Conservation (phyloP, 179 eudicot species). For the Patellifolia procumbens region DNA sequence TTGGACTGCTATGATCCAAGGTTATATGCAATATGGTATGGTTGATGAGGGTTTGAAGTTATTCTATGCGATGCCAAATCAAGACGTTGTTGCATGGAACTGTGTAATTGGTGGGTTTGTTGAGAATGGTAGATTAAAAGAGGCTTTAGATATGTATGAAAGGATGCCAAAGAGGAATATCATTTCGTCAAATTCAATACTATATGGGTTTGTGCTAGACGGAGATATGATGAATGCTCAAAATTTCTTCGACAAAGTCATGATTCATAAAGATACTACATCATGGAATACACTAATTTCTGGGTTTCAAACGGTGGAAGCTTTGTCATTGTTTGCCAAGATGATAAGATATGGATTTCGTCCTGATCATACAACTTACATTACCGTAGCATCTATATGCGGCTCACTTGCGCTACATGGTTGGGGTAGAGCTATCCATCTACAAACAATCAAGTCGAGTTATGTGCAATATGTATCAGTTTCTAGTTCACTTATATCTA, state of each 20-base stretch:
- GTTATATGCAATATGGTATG: constrained; percentile 44
- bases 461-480: constrained; percentile 42
- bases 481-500: constrained; percentile 55
- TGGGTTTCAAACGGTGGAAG: constrained; percentile 52
- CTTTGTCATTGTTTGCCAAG: constrained; percentile 36
- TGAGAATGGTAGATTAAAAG: constrained; percentile 43
- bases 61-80: constrained; percentile 48
- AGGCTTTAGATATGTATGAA: constrained; percentile 49
- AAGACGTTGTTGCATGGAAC: constrained; percentile 64
- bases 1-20: constrained; percentile 55
- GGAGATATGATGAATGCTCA: constrained; percentile 44
- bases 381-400: constrained; percentile 43
- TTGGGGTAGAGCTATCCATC: constrained; percentile 58
- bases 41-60: constrained; percentile 50
- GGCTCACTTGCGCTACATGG: constrained; percentile 45
- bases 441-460: constrained; percentile 43
- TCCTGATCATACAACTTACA: constrained; percentile 58
- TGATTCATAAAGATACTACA: constrained; percentile 46
- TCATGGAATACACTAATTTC: constrained; percentile 70
- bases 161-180: constrained; percentile 51
- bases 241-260: constrained; percentile 39
- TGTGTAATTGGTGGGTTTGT: constrained; percentile 55
- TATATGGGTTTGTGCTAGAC: constrained; percentile 48
- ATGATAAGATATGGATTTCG: constrained; percentile 48
- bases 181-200: constrained; percentile 54